phyloP scores from a whole-genome alignment of 2,329 filamentous ascomycete genomes.

The Microsporum ferrugineum region DNA sequence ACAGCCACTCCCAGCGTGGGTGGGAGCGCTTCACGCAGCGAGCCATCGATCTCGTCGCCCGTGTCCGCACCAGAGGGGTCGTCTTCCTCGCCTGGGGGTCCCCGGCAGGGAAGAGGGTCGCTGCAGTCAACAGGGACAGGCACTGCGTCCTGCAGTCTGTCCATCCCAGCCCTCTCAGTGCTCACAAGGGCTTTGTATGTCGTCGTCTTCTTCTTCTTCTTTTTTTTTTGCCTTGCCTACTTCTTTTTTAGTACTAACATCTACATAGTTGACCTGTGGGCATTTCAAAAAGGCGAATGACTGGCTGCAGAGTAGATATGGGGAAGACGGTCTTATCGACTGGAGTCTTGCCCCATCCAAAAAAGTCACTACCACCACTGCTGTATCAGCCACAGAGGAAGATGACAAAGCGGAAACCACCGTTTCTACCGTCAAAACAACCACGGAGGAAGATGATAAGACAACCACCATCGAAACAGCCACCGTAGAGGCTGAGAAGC shows the following conservation, averaged over 20 bases:
- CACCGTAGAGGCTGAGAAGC: background rate
- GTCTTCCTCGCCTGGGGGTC: slow-evolving; percentile 93
- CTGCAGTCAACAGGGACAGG: slow-evolving; percentile 56
- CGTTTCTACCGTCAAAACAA: background rate
- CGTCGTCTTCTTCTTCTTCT: background rate
- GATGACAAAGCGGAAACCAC: background rate
- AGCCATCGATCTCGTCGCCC: slow-evolving; percentile 76
- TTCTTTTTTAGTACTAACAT: background rate
- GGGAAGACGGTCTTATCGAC: slow-evolving; percentile 67
- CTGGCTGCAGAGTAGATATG: slow-evolving; percentile 72
- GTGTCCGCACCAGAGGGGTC: slow-evolving; percentile 65
- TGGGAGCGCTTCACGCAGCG: slow-evolving; percentile 92
- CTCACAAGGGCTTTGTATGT: slow-evolving; percentile 62
- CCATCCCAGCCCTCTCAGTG: slow-evolving; percentile 89
- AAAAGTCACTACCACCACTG: background rate
- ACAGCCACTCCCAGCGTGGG: slow-evolving; percentile 71
- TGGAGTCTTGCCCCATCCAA: slow-evolving; percentile 50
- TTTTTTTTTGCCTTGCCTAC: background rate
- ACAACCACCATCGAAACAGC: background rate
- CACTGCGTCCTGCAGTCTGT: slow-evolving; percentile 79
- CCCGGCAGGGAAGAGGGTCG: slow-evolving; percentile 68
- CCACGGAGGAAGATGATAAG: background rate
- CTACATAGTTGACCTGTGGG: slow-evolving; percentile 30
- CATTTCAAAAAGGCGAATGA: slow-evolving; percentile 40
- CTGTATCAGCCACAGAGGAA: background rate